These are phyloP conservation scores for Citrus sinensis DNA, from an alignment of 345 rosid genomes.

Conservation along the genomic window DNA sequence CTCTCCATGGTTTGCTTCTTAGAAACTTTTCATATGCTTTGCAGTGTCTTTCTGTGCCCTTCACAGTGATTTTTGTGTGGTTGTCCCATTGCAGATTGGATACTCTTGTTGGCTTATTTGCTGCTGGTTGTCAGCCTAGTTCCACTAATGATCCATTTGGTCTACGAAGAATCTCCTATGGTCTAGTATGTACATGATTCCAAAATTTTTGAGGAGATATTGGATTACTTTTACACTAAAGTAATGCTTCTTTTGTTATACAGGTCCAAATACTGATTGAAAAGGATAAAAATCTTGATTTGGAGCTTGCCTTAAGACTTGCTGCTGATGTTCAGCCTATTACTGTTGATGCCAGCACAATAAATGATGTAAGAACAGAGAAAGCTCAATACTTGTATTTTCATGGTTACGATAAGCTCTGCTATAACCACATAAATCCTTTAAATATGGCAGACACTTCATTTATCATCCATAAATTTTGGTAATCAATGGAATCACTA, in stretches of 20 bases:
- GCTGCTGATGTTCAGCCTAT: slow-evolving; percentile 80
- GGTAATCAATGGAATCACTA: background rate
- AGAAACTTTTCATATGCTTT: background rate
- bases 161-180: slow-evolving; percentile 88
- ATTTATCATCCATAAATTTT: background rate
- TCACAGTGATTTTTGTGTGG: slow-evolving; percentile 10
- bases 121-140: slow-evolving; percentile 98
- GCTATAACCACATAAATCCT: background rate
- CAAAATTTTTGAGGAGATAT: background rate
- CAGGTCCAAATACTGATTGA: slow-evolving; percentile 94
- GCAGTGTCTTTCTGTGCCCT: background rate
- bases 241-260: slow-evolving; percentile 15
- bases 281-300: slow-evolving; percentile 58
- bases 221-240: background rate
- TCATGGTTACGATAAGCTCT: background rate
- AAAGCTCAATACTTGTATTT: background rate
- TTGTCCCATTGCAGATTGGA: slow-evolving; percentile 58
- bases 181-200: slow-evolving; percentile 62
- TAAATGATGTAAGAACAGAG: slow-evolving; percentile 68
- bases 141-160: slow-evolving; percentile 95
- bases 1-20: background rate
- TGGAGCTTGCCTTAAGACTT: slow-evolving; percentile 56
- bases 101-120: slow-evolving; percentile 91
- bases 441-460: background rate
- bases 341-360: slow-evolving; percentile 45